A percentile compares a stretch with the other conserved stretches of the same genome.
Evolutionary conservation across 2,329 filamentous ascomycete species (phyloP).

Genomic region (Rutstroemia sp.): DNA sequence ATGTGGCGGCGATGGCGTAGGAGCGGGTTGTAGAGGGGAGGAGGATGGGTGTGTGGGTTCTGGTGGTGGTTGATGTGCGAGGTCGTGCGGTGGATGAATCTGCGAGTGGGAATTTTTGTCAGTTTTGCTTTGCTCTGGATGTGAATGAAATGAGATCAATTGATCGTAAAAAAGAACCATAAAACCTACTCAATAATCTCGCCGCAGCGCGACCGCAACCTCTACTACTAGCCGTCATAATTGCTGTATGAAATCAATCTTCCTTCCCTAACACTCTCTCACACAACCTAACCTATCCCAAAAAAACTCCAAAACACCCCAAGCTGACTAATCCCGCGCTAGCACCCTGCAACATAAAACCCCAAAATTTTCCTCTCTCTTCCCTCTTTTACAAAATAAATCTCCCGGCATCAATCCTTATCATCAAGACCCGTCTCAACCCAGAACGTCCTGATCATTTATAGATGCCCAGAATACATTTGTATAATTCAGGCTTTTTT

Average conservation of each 20-base stretch:
- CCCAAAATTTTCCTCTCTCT: background rate
- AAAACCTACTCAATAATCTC: constrained; percentile 3
- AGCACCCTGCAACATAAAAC: background rate
- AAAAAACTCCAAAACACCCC: constrained; percentile 9
- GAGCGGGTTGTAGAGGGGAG: constrained; percentile 9
- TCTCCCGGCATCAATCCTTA: constrained; percentile 80
- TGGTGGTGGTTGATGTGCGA: background rate
- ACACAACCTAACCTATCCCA: background rate
- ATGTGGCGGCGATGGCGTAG: constrained; percentile 26
- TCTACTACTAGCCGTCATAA: constrained; percentile 3
- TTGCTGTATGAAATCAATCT: background rate
- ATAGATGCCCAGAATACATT: constrained; percentile 68
- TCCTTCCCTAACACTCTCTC: background rate
- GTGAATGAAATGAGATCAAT: background rate
- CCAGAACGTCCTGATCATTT: constrained; percentile 88
- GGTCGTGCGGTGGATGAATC: background rate
- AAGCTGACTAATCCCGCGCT: background rate
- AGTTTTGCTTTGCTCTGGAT: no score
- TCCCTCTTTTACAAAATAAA: constrained; percentile 27
- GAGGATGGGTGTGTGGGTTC: constrained; percentile 8
- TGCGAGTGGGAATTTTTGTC: background rate
- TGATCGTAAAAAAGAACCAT: background rate
- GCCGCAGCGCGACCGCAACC: constrained; percentile 8
- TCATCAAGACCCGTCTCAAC: constrained; percentile 72
- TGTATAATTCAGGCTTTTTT: constrained; percentile 76